phyloP scores from a whole-genome alignment of 169 alveolate genomes.

The Plasmodium gallinaceum region DNA sequence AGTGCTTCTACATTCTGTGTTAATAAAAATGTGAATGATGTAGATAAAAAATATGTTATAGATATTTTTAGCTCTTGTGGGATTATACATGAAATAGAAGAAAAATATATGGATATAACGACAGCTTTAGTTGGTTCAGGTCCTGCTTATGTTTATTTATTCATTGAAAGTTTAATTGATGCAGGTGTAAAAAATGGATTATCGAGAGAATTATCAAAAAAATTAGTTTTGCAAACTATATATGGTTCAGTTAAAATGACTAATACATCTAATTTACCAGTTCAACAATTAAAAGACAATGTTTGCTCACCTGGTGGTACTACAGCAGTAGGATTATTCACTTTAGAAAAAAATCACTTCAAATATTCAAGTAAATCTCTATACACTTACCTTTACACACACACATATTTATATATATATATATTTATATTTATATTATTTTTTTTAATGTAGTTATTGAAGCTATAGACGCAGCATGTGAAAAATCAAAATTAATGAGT shows the following conservation, averaged over 20 bases:
- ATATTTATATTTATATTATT: not conserved
- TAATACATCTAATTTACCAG: slow-evolving; percentile 44
- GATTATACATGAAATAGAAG: slow-evolving; percentile 51
- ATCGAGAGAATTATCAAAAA: slow-evolving; percentile 73
- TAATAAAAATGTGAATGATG: slow-evolving; percentile 25
- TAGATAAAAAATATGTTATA: slow-evolving; percentile 25
- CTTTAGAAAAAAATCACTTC: slow-evolving; percentile 79
- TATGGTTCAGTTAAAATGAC: slow-evolving; percentile 75
- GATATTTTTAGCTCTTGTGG: slow-evolving; percentile 64
- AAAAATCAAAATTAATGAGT: slow-evolving; percentile 66
- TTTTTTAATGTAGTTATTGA: slow-evolving; percentile 46
- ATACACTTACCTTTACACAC: not conserved
- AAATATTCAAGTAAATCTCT: slow-evolving; percentile 76
- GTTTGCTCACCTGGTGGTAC: slow-evolving; percentile 85
- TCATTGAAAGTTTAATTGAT: slow-evolving; percentile 82
- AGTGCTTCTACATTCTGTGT: slow-evolving; percentile 49
- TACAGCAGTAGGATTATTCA: slow-evolving; percentile 79
- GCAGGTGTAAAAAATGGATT: slow-evolving; percentile 83
- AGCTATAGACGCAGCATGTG: slow-evolving; percentile 70
- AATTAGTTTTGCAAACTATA: slow-evolving; percentile 77
- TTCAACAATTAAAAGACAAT: slow-evolving; percentile 80
- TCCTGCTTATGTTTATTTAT: slow-evolving; percentile 81
- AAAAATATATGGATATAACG: slow-evolving; percentile 54
- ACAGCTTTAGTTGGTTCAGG: slow-evolving; percentile 78
- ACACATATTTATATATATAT: not conserved